These are phyloP conservation scores for Chlorokybus atmophyticus DNA, from an alignment of 139 green algal genomes.

Conservation along the genomic window DNA sequence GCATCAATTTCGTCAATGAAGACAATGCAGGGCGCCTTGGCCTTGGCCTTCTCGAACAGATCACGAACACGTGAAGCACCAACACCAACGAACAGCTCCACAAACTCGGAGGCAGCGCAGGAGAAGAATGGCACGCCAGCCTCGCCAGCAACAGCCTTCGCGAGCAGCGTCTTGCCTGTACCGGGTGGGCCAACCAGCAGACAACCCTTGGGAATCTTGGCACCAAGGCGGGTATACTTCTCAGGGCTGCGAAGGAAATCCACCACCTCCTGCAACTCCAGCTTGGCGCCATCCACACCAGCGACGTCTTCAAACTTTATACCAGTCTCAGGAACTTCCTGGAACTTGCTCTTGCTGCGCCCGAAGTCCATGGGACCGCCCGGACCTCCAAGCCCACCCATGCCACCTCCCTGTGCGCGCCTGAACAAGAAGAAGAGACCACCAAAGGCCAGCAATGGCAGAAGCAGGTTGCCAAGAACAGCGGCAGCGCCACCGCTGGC, in stretches of 20 bases:
- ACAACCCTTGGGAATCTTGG: conserved; percentile 93
- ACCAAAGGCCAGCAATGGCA: conserved; percentile 93
- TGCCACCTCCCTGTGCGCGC: conserved; percentile 21
- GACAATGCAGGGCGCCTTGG: conserved; percentile 94
- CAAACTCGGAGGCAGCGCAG: conserved; percentile 79
- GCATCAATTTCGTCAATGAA: conserved; percentile 99
- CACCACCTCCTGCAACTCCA: conserved; percentile 94
- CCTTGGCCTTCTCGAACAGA: conserved; percentile 78
- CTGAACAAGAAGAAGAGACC: conserved; percentile 97
- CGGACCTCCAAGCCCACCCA: conserved; percentile 39
- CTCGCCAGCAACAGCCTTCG: conserved; percentile 86
- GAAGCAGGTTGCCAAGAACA: conserved; percentile 95
- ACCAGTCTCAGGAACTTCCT: conserved; percentile 94
- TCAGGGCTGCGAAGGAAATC: conserved; percentile 95
- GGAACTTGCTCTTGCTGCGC: conserved; percentile 94
- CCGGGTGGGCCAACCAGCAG: conserved; percentile 82
- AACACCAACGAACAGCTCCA: conserved; percentile 97
- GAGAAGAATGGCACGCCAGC: conserved; percentile 98
- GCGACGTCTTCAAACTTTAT: conserved; percentile 94
- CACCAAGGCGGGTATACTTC: conserved; percentile 84
- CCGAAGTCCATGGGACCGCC: conserved; percentile 97
- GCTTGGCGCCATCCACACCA: conserved; percentile 92
- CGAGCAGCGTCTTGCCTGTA: conserved; percentile 77
- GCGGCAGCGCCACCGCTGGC: conserved; percentile 80
- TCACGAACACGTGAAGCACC: conserved; percentile 85